Base-by-base conservation (phyloP, 331 rosid species). In the Dryas integrifolia region DNA sequence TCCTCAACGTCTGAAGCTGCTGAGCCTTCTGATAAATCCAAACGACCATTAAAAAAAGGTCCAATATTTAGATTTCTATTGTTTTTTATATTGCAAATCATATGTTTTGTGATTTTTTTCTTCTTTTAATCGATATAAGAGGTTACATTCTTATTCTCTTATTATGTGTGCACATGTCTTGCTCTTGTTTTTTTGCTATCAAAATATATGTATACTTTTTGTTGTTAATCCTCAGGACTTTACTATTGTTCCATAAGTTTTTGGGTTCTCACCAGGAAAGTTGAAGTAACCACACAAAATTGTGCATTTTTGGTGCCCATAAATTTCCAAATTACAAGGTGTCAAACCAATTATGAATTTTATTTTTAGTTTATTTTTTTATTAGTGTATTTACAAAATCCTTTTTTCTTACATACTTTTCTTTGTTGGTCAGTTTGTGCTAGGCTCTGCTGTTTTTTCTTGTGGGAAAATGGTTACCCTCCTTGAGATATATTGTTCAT, bases 11-110 rank as follows among this genome's bases (percentile, higher is more conserved):
- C 88, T 24, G 83, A 80, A 77, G 87, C 82, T 80, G 83, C 56
- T 45, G 86, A 82, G 50, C 72, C 88, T 74, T 64, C 93, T 41
- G 83, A 82, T 68, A 71, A 85, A 59, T 85, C 83, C 59, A 78
- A 81, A 82, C 68, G 76, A 76, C 89, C 84, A 43, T 72, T 94
- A 65, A 91, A 82, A 81, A 94, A 87, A 94, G 98, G 98, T 91
- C 72, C 66, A 65, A 55, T 60, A 35, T 80, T 80, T 58, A 13
- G 21, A 56, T 67, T 35, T 52, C 12, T 76, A 8, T 44, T 38
- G 16, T 2, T 51, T 70, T 15, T 58, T 12, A 70, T 45, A 4
- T 26, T 10, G 44, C 39, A 35, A 15, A 3, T 15, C 3, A n/a
- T 14, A n/a, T 80, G 47, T 47, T 60, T 67, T 51, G 35, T 43